A percentile compares a stretch with the other conserved stretches of the same genome.
These are phyloP conservation scores for Nemania sp. DNA, from an alignment of 2,329 filamentous ascomycete genomes.

Conservation along the genomic window DNA sequence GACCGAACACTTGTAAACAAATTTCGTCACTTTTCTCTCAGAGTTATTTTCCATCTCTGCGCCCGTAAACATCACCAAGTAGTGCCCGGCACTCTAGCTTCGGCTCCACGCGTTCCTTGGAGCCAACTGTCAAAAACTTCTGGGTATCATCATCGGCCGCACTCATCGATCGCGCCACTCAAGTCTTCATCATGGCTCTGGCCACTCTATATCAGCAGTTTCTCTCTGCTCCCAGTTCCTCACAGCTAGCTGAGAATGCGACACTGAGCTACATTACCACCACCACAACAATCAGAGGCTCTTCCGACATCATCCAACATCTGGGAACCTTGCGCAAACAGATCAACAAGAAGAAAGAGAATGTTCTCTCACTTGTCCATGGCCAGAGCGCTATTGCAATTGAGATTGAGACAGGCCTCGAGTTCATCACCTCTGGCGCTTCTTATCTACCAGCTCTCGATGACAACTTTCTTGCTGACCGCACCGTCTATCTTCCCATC, in stretches of 20 bases:
- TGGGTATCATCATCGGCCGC: slow-evolving; percentile 3
- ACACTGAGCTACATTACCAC: slow-evolving; percentile 89
- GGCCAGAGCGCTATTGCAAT: slow-evolving; percentile 68
- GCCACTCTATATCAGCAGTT: slow-evolving; percentile 70
- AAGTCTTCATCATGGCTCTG: slow-evolving; percentile 48
- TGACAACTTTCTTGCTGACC: slow-evolving; percentile 90
- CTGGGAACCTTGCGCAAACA: slow-evolving; percentile 70
- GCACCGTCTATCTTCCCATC: slow-evolving; percentile 75
- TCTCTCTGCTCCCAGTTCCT: slow-evolving; percentile 66
- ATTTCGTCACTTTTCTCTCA: background rate
- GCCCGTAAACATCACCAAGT: slow-evolving; percentile 1
- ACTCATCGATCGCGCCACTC: slow-evolving; percentile 6
- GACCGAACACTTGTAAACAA: slow-evolving; percentile 12
- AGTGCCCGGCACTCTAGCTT: background rate
- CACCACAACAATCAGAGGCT: slow-evolving; percentile 70
- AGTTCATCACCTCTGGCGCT: slow-evolving; percentile 81
- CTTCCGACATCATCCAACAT: slow-evolving; percentile 81
- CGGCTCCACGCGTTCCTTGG: background rate
- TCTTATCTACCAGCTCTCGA: slow-evolving; percentile 86
- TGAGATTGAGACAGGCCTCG: slow-evolving; percentile 80
- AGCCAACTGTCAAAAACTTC: background rate
- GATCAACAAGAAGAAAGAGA: slow-evolving; percentile 82
- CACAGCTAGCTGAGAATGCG: slow-evolving; percentile 65
- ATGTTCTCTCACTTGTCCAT: slow-evolving; percentile 74
- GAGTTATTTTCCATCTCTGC: slow-evolving; percentile 4